Percentiles rank a stretch among this genome's conserved stretches.
Evolutionary conservation across 768 basidiomycete species (phyloP).

Genomic region (Tricholoma flavovirens): DNA sequence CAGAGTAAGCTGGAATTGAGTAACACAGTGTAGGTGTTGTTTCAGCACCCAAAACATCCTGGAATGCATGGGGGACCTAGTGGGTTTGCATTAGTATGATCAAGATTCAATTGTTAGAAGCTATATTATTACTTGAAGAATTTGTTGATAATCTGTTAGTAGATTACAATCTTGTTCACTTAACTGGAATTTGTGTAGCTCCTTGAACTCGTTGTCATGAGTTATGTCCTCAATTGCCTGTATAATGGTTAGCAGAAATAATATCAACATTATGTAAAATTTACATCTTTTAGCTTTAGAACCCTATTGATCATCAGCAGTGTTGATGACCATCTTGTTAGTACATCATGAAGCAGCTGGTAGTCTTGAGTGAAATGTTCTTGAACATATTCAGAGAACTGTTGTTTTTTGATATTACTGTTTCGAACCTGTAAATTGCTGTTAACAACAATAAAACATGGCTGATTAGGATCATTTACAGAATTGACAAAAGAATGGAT

Average conservation of each 20-base stretch:
- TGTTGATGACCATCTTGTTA: conserved; percentile 26
- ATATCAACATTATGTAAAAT: conserved; percentile 5
- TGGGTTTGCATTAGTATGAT: neutral
- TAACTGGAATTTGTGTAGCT: conserved; percentile 20
- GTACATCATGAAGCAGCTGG: conserved; percentile 25
- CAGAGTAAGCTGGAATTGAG: conserved; percentile 23
- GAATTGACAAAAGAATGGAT: conserved; percentile 8
- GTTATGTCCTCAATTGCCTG: conserved; percentile 24
- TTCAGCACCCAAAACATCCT: conserved; percentile 17
- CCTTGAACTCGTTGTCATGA: conserved; percentile 8
- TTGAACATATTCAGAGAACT: conserved; percentile 7
- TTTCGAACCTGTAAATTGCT: conserved; percentile 6
- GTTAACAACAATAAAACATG: neutral
- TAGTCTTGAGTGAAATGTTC: conserved; percentile 8
- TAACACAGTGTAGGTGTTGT: conserved; percentile 14
- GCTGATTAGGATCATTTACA: conserved; percentile 5
- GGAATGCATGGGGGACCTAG: conserved; percentile 25
- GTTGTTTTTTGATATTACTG: conserved; percentile 9
- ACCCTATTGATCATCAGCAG: conserved; percentile 24
- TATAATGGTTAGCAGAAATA: conserved; percentile 1
- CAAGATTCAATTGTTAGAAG: conserved; percentile 10
- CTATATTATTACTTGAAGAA: conserved; percentile 18
- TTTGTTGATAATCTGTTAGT: conserved; percentile 15
- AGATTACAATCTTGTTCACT: conserved; percentile 20
- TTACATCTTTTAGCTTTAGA: conserved; percentile 19